Evolutionary conservation across 352 stramenopile species (phyloP).

Genomic region (Phytophthora pisi): DNA sequence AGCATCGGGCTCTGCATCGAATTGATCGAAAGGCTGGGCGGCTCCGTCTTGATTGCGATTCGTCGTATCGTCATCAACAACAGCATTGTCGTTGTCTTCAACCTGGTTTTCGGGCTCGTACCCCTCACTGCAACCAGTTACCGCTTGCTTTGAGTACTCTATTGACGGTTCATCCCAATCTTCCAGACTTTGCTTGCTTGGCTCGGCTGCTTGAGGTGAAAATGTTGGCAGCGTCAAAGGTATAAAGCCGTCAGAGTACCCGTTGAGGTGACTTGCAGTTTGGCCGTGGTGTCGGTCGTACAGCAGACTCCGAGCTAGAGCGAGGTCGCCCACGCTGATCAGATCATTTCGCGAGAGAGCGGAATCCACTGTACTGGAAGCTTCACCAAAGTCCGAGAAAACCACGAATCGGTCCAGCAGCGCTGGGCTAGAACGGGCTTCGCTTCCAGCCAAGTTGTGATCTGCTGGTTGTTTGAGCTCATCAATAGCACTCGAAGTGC

Average conservation of each 20-base stretch:
- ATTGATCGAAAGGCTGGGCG: neutral
- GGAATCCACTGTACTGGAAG: neutral
- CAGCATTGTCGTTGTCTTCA: neutral
- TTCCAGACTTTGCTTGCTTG: neutral
- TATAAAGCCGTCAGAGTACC: constrained; percentile 11
- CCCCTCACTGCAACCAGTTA: neutral
- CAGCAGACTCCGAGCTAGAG: constrained; percentile 22
- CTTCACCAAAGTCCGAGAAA: constrained; percentile 1
- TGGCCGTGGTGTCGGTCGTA: neutral
- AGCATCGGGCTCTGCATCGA: neutral
- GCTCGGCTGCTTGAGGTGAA: neutral
- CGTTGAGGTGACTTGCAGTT: neutral
- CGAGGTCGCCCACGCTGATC: constrained; percentile 30
- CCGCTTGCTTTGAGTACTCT: neutral
- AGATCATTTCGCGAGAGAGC: constrained; percentile 26
- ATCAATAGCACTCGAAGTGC: neutral
- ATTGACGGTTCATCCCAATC: neutral
- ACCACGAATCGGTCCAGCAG: constrained; percentile 15
- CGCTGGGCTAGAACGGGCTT: neutral
- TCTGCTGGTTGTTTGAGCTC: neutral
- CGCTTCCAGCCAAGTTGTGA: neutral
- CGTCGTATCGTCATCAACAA: neutral
- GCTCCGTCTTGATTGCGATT: neutral
- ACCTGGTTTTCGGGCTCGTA: neutral
- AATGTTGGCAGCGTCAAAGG: neutral